Evolutionary conservation across 192 early-diverging fungal species (phyloP).

Genomic region (Podila clonocystis): DNA sequence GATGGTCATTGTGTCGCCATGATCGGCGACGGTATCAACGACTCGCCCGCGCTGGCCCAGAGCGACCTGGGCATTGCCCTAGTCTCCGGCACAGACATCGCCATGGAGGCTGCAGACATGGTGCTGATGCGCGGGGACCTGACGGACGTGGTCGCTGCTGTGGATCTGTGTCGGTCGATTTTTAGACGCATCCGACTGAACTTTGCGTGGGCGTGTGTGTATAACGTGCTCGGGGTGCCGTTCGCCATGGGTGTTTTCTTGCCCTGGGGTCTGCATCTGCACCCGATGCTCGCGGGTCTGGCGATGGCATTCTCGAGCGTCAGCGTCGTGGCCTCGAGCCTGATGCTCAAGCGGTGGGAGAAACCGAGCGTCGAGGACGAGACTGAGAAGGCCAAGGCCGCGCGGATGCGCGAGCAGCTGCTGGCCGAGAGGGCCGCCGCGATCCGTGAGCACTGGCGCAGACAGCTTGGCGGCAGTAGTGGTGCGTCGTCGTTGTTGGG

Average conservation of each 20-base stretch:
- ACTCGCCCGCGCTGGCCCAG: constrained; percentile 86
- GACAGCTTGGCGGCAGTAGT: constrained; percentile 1
- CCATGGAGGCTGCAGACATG: constrained; percentile 91
- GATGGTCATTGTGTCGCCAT: constrained; percentile 77
- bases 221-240: constrained; percentile 92
- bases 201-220: constrained; percentile 89
- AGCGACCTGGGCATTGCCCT: constrained; percentile 90
- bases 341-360: constrained; percentile 81
- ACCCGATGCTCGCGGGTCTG: constrained; percentile 92
- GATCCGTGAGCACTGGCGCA: constrained; percentile 14
- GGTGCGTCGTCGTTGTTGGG: neutral
- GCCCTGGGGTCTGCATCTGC: constrained; percentile 86
- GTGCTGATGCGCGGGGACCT: constrained; percentile 92
- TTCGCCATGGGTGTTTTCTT: constrained; percentile 92
- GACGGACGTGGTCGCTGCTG: constrained; percentile 83
- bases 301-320: constrained; percentile 95
- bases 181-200: constrained; percentile 88
- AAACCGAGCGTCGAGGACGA: constrained; percentile 40
- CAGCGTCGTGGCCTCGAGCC: constrained; percentile 89
- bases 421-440: neutral
- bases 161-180: constrained; percentile 87
- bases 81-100: constrained; percentile 91
- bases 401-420: constrained; percentile 1
- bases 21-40: constrained; percentile 97
- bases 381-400: constrained; percentile 1